Evolutionary conservation across 305 asterid species (phyloP).

Genomic region (Fraxinus baroniana): DNA sequence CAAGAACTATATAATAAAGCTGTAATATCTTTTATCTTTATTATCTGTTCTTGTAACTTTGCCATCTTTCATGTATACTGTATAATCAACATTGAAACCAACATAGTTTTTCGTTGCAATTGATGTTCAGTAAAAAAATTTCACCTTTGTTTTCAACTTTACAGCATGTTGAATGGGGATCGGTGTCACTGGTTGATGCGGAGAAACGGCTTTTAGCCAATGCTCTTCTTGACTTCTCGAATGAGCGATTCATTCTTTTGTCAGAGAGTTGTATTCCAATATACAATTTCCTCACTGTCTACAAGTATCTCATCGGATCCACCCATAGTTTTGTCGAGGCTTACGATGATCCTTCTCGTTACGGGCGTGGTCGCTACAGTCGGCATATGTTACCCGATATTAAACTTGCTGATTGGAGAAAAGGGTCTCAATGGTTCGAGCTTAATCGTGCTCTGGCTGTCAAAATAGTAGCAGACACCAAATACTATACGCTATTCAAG

Average conservation of each 20-base stretch:
- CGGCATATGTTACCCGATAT: conserved; percentile 73
- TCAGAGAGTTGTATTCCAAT: conserved; percentile 94
- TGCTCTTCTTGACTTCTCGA: conserved; percentile 92
- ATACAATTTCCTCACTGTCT: conserved; percentile 63
- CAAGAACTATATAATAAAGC: not conserved
- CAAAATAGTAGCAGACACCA: conserved; percentile 62
- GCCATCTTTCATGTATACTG: not conserved
- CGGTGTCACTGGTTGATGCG: conserved; percentile 81
- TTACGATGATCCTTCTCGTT: conserved; percentile 79
- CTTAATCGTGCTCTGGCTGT: conserved; percentile 72
- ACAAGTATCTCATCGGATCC: conserved; percentile 69
- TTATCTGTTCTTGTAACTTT: not conserved
- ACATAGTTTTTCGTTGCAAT: not conserved
- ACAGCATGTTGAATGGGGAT: conserved; percentile 72
- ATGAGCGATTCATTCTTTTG: conserved; percentile 87
- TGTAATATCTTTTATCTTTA: not conserved
- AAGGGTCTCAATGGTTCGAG: conserved; percentile 99
- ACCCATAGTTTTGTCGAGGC: conserved; percentile 72
- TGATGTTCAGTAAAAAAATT: conserved; percentile 9
- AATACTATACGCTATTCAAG: conserved; percentile 66
- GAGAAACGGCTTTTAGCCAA: conserved; percentile 88
- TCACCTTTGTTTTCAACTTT: conserved; percentile 1
- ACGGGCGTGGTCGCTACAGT: conserved; percentile 96
- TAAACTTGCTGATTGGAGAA: conserved; percentile 74
- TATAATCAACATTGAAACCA: not conserved